A percentile compares a stretch with the other conserved stretches of the same genome.
phyloP scores from a whole-genome alignment of 2,329 filamentous ascomycete species.

The Ambrosiella cleistominuta region DNA sequence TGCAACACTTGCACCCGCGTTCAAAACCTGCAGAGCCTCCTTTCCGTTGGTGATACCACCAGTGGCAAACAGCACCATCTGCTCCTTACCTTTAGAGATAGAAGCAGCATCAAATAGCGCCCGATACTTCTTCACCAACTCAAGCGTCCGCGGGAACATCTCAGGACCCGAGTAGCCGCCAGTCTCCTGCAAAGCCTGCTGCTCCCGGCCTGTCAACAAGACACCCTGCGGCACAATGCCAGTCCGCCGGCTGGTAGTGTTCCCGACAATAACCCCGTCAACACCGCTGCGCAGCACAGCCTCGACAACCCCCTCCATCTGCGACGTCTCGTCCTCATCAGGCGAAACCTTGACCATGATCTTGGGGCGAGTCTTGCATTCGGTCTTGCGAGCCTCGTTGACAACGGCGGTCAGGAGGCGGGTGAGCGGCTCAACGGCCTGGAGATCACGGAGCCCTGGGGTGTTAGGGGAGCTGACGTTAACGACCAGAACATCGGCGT shows the following conservation, averaged over 20 bases:
- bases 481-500: slow-evolving; percentile 91
- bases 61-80: slow-evolving; percentile 81
- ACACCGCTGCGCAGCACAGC: slow-evolving; percentile 72
- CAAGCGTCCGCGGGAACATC: slow-evolving; percentile 65
- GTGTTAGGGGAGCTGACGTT: slow-evolving; percentile 97
- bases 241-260: slow-evolving; percentile 69
- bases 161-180: slow-evolving; percentile 85
- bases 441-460: slow-evolving; percentile 71
- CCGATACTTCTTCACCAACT: slow-evolving; percentile 65
- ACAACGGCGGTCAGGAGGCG: slow-evolving; percentile 70
- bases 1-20: slow-evolving; percentile 76
- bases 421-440: slow-evolving; percentile 69
- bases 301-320: slow-evolving; percentile 75
- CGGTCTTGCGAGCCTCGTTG: slow-evolving; percentile 49
- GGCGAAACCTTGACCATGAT: slow-evolving; percentile 99
- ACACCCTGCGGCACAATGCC: slow-evolving; percentile 52
- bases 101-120: slow-evolving; percentile 39
- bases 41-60: slow-evolving; percentile 82
- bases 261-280: slow-evolving; percentile 90
- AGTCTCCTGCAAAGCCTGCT: slow-evolving; percentile 50
- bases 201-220: slow-evolving; percentile 47
- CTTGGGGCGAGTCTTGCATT: slow-evolving; percentile 48
- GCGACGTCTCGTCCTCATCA: slow-evolving; percentile 72
- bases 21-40: slow-evolving; percentile 64
- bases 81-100: slow-evolving; percentile 21